Conservation (phyloP, 371 early-diverging fungal species). For the Cokeromyces recurvatus region DNA sequence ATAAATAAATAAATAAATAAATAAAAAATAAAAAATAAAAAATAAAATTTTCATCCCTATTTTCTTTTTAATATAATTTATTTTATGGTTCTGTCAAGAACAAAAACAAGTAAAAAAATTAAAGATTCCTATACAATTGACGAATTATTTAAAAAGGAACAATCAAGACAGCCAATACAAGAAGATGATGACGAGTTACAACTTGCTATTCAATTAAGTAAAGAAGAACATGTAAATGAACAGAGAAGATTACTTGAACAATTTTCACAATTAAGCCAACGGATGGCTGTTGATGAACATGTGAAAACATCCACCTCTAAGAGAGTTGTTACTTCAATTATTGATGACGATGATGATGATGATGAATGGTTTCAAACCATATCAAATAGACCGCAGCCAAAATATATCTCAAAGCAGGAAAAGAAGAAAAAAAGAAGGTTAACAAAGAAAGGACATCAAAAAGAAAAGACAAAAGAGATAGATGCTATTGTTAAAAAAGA, state of each 20-base stretch:
- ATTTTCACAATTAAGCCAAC: neutral
- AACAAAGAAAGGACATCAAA: neutral
- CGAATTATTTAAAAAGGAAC: neutral
- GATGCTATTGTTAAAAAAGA: neutral
- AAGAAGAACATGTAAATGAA: conserved; percentile 15
- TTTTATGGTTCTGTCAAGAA: neutral
- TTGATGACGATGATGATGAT: conserved; percentile 2
- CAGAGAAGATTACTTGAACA: conserved; percentile 9
- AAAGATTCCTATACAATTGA: conserved; percentile 1
- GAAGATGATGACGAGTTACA: conserved; percentile 6
- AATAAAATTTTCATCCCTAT: neutral
- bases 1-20: too few species aligned
- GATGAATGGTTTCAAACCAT: conserved; percentile 19
- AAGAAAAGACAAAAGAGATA: neutral
- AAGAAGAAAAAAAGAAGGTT: neutral
- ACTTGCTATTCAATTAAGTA: conserved; percentile 10
- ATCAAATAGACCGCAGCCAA: conserved; percentile 5
- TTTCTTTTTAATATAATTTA: neutral
- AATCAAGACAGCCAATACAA: neutral
- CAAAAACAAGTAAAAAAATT: neutral
- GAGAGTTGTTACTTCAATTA: too few species aligned
- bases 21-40: neutral
- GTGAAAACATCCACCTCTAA: too few species aligned
- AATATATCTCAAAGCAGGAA: neutral
- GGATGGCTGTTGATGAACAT: neutral